A percentile compares a stretch with the other conserved stretches of the same genome.
Conservation (phyloP, 2,329 filamentous ascomycete species). For the Penicillium sp. region DNA sequence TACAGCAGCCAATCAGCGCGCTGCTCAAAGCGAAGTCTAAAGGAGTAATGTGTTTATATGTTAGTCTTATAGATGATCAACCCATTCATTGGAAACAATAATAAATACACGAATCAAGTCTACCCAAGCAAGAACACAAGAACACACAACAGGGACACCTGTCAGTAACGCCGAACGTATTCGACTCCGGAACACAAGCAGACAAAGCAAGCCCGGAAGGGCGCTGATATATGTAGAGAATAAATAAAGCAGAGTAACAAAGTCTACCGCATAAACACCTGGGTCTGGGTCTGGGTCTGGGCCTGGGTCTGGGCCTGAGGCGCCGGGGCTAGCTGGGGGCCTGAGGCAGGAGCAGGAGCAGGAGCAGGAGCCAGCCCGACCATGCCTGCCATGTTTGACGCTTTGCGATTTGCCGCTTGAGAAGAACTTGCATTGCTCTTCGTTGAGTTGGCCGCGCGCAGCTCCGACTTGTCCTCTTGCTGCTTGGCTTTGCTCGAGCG, state of each 20-base stretch:
- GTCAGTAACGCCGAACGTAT: background rate
- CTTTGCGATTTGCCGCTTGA: constrained; percentile 2
- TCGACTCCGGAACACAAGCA: background rate
- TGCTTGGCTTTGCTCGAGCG: constrained; percentile 83
- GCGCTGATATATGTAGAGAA: background rate
- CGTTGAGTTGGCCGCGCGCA: constrained; percentile 17
- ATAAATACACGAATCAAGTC: background rate
- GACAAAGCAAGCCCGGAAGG: background rate
- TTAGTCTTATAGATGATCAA: no score
- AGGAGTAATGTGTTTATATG: no score
- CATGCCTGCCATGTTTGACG: constrained; percentile 17
- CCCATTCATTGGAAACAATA: background rate
- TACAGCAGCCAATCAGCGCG: background rate
- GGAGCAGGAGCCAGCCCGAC: constrained; percentile 21
- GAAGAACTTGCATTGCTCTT: constrained; percentile 23
- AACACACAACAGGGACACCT: background rate
- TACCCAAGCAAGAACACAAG: background rate
- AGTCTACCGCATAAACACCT: background rate
- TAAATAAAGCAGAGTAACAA: background rate
- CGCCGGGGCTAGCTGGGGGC: constrained; percentile 22
- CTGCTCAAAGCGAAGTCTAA: no score
- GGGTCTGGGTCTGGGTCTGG: background rate
- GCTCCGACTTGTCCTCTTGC: constrained; percentile 74
- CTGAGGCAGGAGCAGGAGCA: constrained; percentile 16
- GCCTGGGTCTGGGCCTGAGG: background rate